Evolutionary conservation across 176 grass and related monocot genomes (phyloP).

Genomic region (Eleusine indica): DNA sequence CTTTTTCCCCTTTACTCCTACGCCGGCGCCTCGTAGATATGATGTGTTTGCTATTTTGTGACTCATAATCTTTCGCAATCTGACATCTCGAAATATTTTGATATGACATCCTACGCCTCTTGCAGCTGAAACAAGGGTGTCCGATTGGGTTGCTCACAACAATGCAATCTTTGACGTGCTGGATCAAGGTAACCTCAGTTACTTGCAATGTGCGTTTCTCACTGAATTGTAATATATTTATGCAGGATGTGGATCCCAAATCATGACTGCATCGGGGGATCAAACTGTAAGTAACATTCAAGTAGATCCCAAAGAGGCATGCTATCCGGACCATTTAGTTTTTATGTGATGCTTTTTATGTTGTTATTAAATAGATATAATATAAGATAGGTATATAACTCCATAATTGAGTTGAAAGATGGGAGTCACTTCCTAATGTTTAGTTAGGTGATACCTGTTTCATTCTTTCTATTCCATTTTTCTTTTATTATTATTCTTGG

Average conservation of each 20-base stretch:
- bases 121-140: slow-evolving; percentile 64
- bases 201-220: background rate
- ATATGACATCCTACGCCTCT: slow-evolving; percentile 30
- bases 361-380: too few species aligned
- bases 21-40: background rate
- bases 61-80: background rate
- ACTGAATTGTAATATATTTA: background rate
- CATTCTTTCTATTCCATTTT: too few species aligned
- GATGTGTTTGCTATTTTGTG: background rate
- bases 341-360: too few species aligned
- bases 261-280: slow-evolving; percentile 88
- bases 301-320: too few species aligned
- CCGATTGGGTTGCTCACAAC: slow-evolving; percentile 80
- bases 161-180: slow-evolving; percentile 96
- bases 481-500: too few species aligned
- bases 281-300: slow-evolving; percentile 66
- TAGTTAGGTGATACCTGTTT: too few species aligned
- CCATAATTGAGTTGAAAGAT: too few species aligned
- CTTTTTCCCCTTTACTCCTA: background rate
- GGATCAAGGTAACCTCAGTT: slow-evolving; percentile 70
- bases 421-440: too few species aligned
- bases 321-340: too few species aligned
- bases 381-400: too few species aligned
- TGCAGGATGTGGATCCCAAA: slow-evolving; percentile 70
- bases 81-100: background rate